phyloP scores from a whole-genome alignment of 768 basidiomycete species.

The Lactifluus rugatus region DNA sequence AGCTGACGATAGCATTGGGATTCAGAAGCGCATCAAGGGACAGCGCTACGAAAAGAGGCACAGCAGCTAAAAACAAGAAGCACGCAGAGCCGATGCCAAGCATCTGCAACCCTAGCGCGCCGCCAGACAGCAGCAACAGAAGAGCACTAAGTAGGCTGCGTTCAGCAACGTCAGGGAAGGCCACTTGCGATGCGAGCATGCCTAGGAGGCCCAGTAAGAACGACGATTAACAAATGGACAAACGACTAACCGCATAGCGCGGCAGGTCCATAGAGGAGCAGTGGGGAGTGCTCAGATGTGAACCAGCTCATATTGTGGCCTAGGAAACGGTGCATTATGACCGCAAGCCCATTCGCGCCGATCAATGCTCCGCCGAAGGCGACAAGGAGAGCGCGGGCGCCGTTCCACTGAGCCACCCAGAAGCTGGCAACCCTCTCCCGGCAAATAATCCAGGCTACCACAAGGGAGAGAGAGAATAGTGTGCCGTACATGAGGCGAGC shows the following conservation, averaged over 20 bases:
- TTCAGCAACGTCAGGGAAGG: constrained; percentile 47
- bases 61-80: constrained; percentile 53
- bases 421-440: constrained; percentile 29
- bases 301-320: constrained; percentile 83
- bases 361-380: constrained; percentile 50
- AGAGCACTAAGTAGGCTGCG: constrained; percentile 49
- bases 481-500: constrained; percentile 55
- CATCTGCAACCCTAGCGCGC: constrained; percentile 53
- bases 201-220: constrained; percentile 33
- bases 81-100: constrained; percentile 68
- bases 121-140: constrained; percentile 47
- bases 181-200: constrained; percentile 49
- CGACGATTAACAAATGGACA: background rate
- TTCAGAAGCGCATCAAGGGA: constrained; percentile 38
- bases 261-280: constrained; percentile 68
- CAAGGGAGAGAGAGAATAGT: constrained; percentile 39
- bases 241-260: constrained; percentile 52
- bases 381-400: constrained; percentile 38
- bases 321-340: constrained; percentile 51
- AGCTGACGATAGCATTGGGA: constrained; percentile 34
- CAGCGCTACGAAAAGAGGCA: constrained; percentile 50
- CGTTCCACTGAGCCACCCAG: constrained; percentile 35
- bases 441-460: constrained; percentile 34
- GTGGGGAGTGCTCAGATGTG: constrained; percentile 48
- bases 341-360: constrained; percentile 61